Base-by-base conservation (phyloP, 2,329 filamentous ascomycete genomes). In the Hirsutella minnesotensis region DNA sequence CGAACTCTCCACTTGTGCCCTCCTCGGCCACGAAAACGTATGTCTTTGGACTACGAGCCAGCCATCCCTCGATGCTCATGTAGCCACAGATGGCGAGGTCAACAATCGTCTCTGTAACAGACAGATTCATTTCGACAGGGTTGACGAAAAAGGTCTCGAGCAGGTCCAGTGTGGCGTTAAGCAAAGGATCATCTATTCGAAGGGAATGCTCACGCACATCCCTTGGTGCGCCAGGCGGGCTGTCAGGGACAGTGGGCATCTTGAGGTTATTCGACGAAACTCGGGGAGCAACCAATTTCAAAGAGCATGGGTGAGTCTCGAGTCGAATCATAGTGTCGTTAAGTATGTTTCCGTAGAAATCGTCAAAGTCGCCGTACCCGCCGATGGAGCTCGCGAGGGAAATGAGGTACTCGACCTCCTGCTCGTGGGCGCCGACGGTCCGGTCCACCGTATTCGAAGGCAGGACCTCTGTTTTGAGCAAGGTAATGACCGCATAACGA, bases 1-100 rank as follows among this genome's bases (percentile, higher is more conserved):
- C 18, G 10, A n/a, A n/a, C n/a, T 29, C 30, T 24, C 30, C 30
- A 12, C 12, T 27, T 35, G 9, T 15, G 10, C 18, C 53, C 9
- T 57, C 53, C 54, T 70, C 48, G 52, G 69, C 43, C 60, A 71
- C 47, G 57, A 72, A 70, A 9, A 69, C 67, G 45, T 76, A 84
- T 5, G 67, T 64, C 54, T 80, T 69, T 4, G 85, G 83, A 42
- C 82, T 78, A 15, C 86, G 80, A 5, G 90, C 68, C 24, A 96
- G 67, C 90, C 92, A 98, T n/a, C 85, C 84, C 55, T 95, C 87
- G 12, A 95, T 72, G 18, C 81, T 79, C 56, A 95, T 82, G 48
- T 86, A 84, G 5, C 87, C 84, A 52, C 92, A 96, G 1, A 85
- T 79, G 10, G 85, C 85, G 34, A 98, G 69, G 50, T 86, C 83